Evolutionary conservation across 331 rosid species (phyloP).

Genomic region (Pyrus hybrid): DNA sequence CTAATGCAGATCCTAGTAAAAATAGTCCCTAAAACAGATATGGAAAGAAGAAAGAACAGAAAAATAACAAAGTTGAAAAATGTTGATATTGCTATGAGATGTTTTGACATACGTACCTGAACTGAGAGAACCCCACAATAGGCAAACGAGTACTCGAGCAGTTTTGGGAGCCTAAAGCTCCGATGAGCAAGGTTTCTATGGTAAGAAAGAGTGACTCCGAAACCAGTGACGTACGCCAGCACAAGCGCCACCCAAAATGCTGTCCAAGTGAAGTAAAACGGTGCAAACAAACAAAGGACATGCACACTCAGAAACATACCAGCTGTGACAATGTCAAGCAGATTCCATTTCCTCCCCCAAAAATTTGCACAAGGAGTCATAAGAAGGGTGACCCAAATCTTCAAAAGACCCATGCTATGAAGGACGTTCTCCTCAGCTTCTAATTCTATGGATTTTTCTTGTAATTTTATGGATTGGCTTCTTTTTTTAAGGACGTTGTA

Average conservation of each 20-base stretch:
- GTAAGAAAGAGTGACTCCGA: conserved; percentile 24
- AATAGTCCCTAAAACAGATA: not conserved
- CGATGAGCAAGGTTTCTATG: conserved; percentile 39
- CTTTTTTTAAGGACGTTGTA: not conserved
- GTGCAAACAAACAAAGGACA: conserved; percentile 25
- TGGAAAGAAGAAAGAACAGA: not conserved
- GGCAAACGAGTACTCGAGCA: conserved; percentile 34
- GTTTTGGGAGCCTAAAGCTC: conserved; percentile 37
- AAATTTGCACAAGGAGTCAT: not conserved
- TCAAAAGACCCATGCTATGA: not conserved
- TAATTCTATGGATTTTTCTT: not conserved
- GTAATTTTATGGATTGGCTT: not conserved
- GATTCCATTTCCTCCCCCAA: conserved; percentile 27
- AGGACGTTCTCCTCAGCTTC: not conserved
- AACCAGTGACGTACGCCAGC: not conserved
- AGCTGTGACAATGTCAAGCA: conserved; percentile 18
- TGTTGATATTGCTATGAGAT: not conserved
- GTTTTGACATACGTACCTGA: conserved; percentile 3
- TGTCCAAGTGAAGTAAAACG: conserved; percentile 24
- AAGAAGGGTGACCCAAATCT: not conserved
- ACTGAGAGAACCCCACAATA: conserved; percentile 21
- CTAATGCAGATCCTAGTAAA: not conserved
- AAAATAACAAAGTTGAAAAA: not conserved
- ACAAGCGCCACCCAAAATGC: not conserved
- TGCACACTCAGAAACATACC: conserved; percentile 13